phyloP scores from a whole-genome alignment of 2,329 filamentous ascomycete species.

The Graphilbum sp. region DNA sequence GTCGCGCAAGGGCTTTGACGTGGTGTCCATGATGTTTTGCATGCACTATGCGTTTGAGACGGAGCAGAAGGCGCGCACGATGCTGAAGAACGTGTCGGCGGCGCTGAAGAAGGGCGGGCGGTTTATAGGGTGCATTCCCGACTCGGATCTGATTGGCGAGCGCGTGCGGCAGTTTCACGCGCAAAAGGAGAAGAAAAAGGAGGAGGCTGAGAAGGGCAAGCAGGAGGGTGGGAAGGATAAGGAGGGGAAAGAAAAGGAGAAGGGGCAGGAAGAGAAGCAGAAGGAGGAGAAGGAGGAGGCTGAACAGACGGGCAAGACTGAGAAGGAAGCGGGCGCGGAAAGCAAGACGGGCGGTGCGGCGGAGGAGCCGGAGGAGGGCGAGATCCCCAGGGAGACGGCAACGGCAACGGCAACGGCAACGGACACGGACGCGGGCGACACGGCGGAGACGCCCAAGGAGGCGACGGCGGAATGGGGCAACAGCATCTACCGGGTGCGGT shows the following conservation, averaged over 20 bases:
- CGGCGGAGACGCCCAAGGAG: constrained; percentile 44
- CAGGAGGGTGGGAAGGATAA: constrained; percentile 20
- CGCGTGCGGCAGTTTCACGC: constrained; percentile 62
- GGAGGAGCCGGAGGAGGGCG: constrained; percentile 23
- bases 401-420: too few relatives aligned
- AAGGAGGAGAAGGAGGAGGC: constrained; percentile 24
- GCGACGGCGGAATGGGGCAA: constrained; percentile 77
- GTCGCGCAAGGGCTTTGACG: constrained; percentile 72
- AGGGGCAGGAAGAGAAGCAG: constrained; percentile 21
- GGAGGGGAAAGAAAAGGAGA: constrained; percentile 17
- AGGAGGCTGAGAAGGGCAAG: constrained; percentile 15
- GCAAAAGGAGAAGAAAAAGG: constrained; percentile 21
- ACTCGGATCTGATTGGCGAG: constrained; percentile 75
- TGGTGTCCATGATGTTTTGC: constrained; percentile 98
- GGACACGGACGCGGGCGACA: too few relatives aligned
- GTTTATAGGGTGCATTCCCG: constrained; percentile 92
- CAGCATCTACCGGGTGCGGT: constrained; percentile 77
- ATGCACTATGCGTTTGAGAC: constrained; percentile 98
- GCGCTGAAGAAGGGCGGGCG: constrained; percentile 84
- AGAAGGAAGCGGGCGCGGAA: constrained; percentile 17
- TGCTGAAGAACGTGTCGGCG: constrained; percentile 86
- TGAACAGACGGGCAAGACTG: constrained; percentile 18
- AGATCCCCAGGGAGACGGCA: too few relatives aligned
- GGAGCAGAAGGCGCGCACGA: constrained; percentile 74
- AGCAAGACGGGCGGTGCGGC: constrained; percentile 12